Evolutionary conservation across 495 filamentous ascomycete species (phyloP).

Genomic region (Poronia punctata): DNA sequence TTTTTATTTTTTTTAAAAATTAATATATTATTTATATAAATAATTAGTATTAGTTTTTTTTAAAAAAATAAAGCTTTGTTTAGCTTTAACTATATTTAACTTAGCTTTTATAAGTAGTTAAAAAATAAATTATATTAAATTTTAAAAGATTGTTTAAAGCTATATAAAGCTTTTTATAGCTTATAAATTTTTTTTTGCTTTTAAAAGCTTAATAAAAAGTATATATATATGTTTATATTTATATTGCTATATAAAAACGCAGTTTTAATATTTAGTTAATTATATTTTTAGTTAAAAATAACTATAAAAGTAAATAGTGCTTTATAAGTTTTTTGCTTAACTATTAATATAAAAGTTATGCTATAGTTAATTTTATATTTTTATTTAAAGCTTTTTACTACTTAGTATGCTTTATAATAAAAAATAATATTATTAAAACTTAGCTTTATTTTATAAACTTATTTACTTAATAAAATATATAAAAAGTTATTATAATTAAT

Average conservation of each 20-base stretch:
- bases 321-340: constrained; percentile 1
- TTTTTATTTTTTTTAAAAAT: constrained; percentile 3
- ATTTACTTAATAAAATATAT: constrained; percentile 1
- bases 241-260: not conserved
- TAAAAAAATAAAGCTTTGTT: not conserved
- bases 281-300: not conserved
- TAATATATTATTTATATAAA: constrained; percentile 3
- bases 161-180: constrained; percentile 1
- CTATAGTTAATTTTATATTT: constrained; percentile 5
- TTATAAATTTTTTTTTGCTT: constrained; percentile 1
- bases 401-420: constrained; percentile 5
- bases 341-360: constrained; percentile 5
- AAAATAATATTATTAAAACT: not conserved
- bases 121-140: not conserved
- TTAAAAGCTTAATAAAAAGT: not conserved
- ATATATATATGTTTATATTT: not conserved
- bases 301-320: not conserved
- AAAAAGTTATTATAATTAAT: not conserved
- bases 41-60: not conserved
- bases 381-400: constrained; percentile 4
- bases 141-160: not conserved
- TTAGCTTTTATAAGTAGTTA: not conserved
- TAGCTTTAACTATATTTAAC: not conserved
- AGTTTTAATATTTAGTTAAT: not conserved
- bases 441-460: constrained; percentile 1